phyloP scores from a whole-genome alignment of 2,329 filamentous ascomycete genomes.

The Aspergillus eucalypticola region DNA sequence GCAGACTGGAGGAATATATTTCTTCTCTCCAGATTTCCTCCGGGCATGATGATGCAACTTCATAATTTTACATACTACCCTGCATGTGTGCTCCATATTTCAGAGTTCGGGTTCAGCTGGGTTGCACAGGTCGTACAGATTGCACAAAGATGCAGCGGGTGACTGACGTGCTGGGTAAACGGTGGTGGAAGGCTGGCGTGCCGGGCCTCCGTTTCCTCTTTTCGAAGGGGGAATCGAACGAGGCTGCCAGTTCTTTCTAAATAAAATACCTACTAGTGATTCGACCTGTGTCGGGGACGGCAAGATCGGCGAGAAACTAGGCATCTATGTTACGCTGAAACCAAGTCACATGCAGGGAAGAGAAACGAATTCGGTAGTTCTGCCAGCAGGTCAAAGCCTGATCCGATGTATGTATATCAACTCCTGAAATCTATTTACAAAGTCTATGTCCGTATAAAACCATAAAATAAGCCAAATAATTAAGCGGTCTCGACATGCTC shows the following conservation, averaged over 20 bases:
- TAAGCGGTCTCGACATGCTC: constrained; percentile 49
- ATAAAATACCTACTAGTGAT: too few species aligned
- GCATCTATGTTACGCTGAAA: background rate
- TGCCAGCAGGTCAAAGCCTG: constrained; percentile 5
- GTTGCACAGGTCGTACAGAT: background rate
- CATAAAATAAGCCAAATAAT: background rate
- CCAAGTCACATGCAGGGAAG: background rate
- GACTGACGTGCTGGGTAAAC: background rate
- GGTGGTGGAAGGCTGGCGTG: background rate
- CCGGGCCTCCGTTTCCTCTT: background rate
- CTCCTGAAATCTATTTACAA: background rate
- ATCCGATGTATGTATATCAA: background rate
- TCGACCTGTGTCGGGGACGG: background rate
- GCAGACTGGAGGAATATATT: background rate
- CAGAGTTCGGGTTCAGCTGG: background rate
- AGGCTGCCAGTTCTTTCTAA: background rate
- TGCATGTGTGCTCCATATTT: background rate
- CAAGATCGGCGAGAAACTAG: background rate
- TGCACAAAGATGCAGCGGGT: background rate
- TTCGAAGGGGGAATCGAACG: background rate
- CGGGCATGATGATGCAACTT: background rate
- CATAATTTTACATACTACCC: background rate
- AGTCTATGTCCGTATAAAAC: background rate
- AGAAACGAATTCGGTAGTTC: background rate
- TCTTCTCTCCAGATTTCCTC: background rate